Percentiles rank a stretch among this genome's conserved stretches.
phyloP scores from a whole-genome alignment of 108 stramenopile genomes.

The Skeletonema costatum region DNA sequence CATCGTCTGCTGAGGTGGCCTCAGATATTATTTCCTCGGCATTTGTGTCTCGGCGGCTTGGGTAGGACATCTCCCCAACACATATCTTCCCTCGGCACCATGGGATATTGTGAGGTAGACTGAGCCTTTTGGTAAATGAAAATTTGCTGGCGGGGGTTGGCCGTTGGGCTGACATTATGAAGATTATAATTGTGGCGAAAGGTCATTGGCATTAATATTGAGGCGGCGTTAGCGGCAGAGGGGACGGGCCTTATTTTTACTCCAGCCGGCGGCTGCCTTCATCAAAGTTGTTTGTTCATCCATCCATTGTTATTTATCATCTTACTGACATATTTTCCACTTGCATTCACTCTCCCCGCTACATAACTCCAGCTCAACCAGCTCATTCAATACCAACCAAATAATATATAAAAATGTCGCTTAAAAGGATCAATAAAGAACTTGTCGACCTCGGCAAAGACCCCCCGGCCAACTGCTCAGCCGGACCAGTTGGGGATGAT shows the following conservation, averaged over 20 bases:
- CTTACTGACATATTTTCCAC: neutral
- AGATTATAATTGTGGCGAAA: neutral
- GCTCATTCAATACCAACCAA: neutral
- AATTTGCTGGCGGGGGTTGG: neutral
- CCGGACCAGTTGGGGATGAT: conserved; percentile 99
- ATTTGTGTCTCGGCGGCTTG: neutral
- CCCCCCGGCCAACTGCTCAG: conserved; percentile 99
- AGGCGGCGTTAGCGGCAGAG: neutral
- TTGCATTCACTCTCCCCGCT: neutral
- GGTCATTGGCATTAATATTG: neutral
- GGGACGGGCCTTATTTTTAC: neutral
- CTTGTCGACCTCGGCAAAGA: conserved; percentile 97
- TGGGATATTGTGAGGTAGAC: no score
- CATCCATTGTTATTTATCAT: neutral
- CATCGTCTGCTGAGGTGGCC: neutral
- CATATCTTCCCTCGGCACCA: neutral
- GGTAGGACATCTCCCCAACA: neutral
- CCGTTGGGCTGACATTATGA: neutral
- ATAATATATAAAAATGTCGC: conserved; percentile 64
- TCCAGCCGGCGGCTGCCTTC: neutral
- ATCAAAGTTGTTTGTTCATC: no score
- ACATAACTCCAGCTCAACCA: neutral
- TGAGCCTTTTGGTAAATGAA: neutral
- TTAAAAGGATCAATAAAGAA: conserved; percentile 96
- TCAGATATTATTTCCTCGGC: neutral